Evolutionary conservation across 2,329 filamentous ascomycete genomes (phyloP), one percentile per base, ranked within the genome.

Genomic region (Raffaelea ambrosiae): DNA sequence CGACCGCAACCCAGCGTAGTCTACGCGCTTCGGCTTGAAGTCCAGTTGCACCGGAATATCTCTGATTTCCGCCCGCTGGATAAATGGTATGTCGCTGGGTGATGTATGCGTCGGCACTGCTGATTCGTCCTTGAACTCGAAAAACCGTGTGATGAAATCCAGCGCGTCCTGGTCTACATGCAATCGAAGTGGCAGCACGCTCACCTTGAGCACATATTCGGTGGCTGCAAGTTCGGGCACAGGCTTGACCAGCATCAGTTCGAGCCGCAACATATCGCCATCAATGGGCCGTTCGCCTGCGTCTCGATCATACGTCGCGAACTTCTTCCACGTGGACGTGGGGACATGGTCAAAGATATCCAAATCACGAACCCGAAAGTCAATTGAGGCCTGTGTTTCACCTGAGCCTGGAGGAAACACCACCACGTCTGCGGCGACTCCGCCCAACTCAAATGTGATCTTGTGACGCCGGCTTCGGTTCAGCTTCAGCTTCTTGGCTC

Each of bases 21-120:
- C 91, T 18, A 98, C 88, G n/a, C 88, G 81, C 66, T 98, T 97
- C 9, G 93, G 93, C 63, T 98, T 98, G 69, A 98, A 98, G 65
- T 98, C 93, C 3, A 81, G 79, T 59, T 86, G 89, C 48, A 98
- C 76, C 2, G 83, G 83, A 21, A 98, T 79, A 4, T 86, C 80
- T 54, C 88, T 86, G 42, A 98, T 76, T 66, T 97, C 93, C 1
- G 88, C 84, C 46, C 93, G 79, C 61, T 97, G 91, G 2, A 98
- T 72, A 64, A 96, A 98, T 0, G 88, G 87, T 7, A 84, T 69
- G 47, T 94, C 89, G 41, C 81, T 81, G 2, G 81, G 75, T 1
- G 80, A 76, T 3, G 71, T 66, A 26, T 80, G 73, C 4, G 70
- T 66, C 0, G 68, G 67, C 35, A 47, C 47, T 7, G 68, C 68